phyloP scores from a whole-genome alignment of 768 basidiomycete genomes.

The Glaciozyma martinii region DNA sequence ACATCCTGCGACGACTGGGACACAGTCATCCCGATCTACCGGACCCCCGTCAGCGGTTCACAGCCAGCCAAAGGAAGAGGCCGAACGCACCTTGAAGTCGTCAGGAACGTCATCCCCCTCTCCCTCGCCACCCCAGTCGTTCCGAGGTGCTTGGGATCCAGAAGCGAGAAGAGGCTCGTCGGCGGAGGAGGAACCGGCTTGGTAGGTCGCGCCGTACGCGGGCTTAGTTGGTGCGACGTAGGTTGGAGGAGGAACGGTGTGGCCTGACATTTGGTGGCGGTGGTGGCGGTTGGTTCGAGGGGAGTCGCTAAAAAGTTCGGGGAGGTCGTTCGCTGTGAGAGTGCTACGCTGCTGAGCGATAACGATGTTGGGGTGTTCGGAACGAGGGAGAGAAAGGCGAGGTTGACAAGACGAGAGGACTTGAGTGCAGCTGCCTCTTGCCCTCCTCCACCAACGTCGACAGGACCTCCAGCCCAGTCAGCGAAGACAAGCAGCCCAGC shows the following conservation, averaged over 20 bases:
- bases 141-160: background rate
- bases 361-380: too few relatives aligned
- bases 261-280: background rate
- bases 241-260: background rate
- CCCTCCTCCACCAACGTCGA: background rate
- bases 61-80: background rate
- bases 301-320: too few relatives aligned
- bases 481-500: background rate
- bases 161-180: slow-evolving; percentile 13
- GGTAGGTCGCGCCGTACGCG: slow-evolving; percentile 4
- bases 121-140: slow-evolving; percentile 7
- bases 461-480: background rate
- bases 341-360: too few relatives aligned
- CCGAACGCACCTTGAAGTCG: slow-evolving; percentile 71
- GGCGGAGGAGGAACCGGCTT: background rate
- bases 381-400: too few relatives aligned
- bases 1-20: slow-evolving; percentile 48
- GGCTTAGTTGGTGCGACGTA: background rate
- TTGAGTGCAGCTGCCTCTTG: too few relatives aligned
- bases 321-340: too few relatives aligned
- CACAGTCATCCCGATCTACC: slow-evolving; percentile 28
- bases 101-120: slow-evolving; percentile 63
- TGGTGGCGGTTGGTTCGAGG: too few relatives aligned
- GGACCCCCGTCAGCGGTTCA: slow-evolving; percentile 25
- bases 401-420: too few relatives aligned